A percentile compares a stretch with the other conserved stretches of the same genome.
phyloP scores from a whole-genome alignment of 1,284 basidiomycete species.

The Malassezia pachydermatis region DNA sequence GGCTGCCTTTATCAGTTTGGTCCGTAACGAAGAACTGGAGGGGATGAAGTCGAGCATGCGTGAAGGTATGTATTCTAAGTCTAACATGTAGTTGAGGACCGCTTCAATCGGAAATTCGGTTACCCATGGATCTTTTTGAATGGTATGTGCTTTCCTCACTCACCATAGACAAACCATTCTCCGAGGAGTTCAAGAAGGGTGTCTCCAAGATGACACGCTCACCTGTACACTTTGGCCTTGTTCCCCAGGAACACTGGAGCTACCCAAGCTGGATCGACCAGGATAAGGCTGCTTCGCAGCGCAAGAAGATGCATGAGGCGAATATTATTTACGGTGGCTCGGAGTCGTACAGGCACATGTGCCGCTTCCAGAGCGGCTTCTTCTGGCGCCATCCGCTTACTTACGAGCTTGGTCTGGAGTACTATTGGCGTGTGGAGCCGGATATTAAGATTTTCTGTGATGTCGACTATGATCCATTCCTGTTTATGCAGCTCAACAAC shows the following conservation, averaged over 20 bases:
- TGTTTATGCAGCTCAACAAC: constrained; percentile 69
- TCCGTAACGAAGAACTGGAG: constrained; percentile 44
- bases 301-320: constrained; percentile 58
- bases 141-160: constrained; percentile 18
- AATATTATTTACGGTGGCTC: constrained; percentile 77
- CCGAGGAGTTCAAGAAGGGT: constrained; percentile 47
- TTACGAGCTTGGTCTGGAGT: constrained; percentile 60
- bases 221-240: constrained; percentile 60
- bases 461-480: constrained; percentile 68
- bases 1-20: constrained; percentile 46
- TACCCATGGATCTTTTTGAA: constrained; percentile 51
- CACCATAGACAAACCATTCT: constrained; percentile 38
- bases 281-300: constrained; percentile 56
- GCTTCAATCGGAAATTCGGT: constrained; percentile 45
- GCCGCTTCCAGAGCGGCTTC: constrained; percentile 85
- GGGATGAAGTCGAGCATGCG: constrained; percentile 33
- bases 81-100: constrained; percentile 20
- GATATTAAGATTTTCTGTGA: constrained; percentile 68
- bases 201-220: constrained; percentile 38
- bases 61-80: constrained; percentile 12
- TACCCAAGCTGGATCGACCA: constrained; percentile 63
- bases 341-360: constrained; percentile 56
- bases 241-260: constrained; percentile 69
- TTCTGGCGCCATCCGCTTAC: constrained; percentile 50
- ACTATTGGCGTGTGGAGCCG: constrained; percentile 84